Evolutionary conservation across 257 asterid genomes (phyloP).

Genomic region (Ehretia macrophylla): DNA sequence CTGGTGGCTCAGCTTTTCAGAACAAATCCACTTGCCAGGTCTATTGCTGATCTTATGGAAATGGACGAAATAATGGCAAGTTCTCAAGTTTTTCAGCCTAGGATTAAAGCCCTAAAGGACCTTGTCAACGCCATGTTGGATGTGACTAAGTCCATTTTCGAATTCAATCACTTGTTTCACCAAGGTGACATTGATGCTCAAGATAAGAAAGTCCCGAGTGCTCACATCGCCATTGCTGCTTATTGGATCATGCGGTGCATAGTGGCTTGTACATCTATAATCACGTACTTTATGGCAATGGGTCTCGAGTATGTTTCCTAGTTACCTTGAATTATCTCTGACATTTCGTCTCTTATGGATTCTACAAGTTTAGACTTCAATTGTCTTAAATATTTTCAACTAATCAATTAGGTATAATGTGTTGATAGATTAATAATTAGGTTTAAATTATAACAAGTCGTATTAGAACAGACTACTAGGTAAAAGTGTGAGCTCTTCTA

Average conservation of each 20-base stretch:
- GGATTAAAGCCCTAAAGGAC: constrained; percentile 21
- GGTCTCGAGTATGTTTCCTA: constrained; percentile 50
- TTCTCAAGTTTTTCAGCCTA: not conserved
- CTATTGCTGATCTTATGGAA: not conserved
- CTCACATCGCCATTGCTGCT: constrained; percentile 46
- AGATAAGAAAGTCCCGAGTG: not conserved
- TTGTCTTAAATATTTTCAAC: no score
- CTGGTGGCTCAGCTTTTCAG: constrained; percentile 5
- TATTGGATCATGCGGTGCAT: constrained; percentile 52
- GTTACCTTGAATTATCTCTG: no score
- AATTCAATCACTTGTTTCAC: not conserved
- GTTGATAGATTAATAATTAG: no score
- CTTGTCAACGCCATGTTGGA: constrained; percentile 28
- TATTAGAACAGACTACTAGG: no score
- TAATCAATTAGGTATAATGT: no score
- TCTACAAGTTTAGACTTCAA: no score
- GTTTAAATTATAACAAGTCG: no score
- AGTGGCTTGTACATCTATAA: constrained; percentile 39
- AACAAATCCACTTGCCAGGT: constrained; percentile 6
- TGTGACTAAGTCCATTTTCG: constrained; percentile 7
- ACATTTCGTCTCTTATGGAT: no score
- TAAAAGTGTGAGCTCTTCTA: no score
- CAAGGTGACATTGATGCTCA: not conserved
- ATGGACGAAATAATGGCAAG: not conserved
- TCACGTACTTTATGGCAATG: constrained; percentile 45